Evolutionary conservation across 768 basidiomycete species (phyloP).

Genomic region (Tulasnella sp.): DNA sequence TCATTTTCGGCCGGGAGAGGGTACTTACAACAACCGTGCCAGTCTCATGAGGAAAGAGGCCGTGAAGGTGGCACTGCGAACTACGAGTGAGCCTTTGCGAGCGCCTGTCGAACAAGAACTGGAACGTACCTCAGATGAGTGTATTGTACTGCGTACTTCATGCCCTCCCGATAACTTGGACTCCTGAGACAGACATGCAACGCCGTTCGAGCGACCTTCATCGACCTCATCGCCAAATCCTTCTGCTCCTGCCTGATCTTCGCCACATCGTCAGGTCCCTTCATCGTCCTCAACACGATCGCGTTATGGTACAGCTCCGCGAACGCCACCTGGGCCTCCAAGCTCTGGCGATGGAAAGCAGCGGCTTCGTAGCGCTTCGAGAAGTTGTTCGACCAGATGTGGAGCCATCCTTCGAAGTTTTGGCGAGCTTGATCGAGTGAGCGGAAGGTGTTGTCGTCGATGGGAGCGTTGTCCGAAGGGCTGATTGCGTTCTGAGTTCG

Average conservation of each 20-base stretch:
- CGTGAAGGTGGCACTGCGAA: constrained; percentile 76
- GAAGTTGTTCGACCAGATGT: constrained; percentile 73
- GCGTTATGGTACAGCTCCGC: constrained; percentile 84
- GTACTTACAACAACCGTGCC: constrained; percentile 75
- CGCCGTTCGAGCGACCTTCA: constrained; percentile 73
- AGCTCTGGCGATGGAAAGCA: constrained; percentile 86
- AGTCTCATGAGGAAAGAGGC: constrained; percentile 86
- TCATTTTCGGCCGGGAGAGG: background rate
- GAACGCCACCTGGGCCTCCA: constrained; percentile 82
- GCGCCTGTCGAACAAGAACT: background rate
- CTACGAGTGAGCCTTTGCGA: background rate
- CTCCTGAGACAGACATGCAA: constrained; percentile 83
- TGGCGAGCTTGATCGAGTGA: constrained; percentile 67
- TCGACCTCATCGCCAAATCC: constrained; percentile 75
- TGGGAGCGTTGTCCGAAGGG: constrained; percentile 71
- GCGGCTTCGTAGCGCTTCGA: constrained; percentile 60
- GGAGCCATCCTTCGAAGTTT: constrained; percentile 80
- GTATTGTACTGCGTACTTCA: constrained; percentile 76
- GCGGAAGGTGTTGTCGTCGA: constrained; percentile 61
- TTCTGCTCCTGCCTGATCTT: constrained; percentile 76
- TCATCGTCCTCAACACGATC: constrained; percentile 75
- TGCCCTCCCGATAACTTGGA: constrained; percentile 79
- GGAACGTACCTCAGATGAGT: constrained; percentile 50
- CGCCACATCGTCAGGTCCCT: constrained; percentile 79
- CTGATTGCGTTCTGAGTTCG: constrained; percentile 76